Base-by-base conservation (phyloP, 208 protist species). In the Wallacemonas sp. region DNA sequence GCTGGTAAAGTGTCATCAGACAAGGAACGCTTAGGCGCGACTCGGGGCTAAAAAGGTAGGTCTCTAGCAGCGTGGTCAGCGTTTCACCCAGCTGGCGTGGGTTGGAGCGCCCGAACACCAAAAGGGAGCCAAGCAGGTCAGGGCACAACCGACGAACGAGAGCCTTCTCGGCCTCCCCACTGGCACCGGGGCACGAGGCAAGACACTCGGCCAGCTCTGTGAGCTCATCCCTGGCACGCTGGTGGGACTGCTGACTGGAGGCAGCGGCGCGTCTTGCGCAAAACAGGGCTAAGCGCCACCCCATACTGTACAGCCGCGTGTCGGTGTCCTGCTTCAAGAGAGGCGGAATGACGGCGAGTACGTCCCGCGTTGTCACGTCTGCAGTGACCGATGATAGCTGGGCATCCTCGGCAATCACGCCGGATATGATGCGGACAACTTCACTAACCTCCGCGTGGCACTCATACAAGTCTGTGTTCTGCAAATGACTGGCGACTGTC, bases 401-500 rank as follows among this genome's bases (percentile, higher is more conserved):
- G 10, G 81, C 71, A 55, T 93, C 83, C 52, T 90, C 78, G 15
- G 76, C 80, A 32, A 89, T 66, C 30, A 86, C 55, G 45, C 72
- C 63, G 9, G 91, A 66, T 17, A 93, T 70, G 39, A 71, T 73
- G 44, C 87, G 76, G 55, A 89, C 83, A 32, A 93, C 78, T 32
- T 63, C 69, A 30, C 81, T 60, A 32, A 81, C 78, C 24, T 85
- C 70, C 26, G 74, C 70, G 66, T 81, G 78, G 52, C 70, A 87
- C 30, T 90, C 80, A 29, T 78, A 63, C 42, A 87, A 76, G 53
- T 89, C 87, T 41, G 63, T 67, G 42, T 82, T 75, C 12, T 83
- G 76, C 34, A 93, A 78, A 53, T 88, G 77, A 44, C 79, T 75
- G n/a, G 76, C 78, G 53, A 93, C 83, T 29, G 83, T 64, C 8